Evolutionary conservation across 805 yeast species (phyloP).

Genomic region (Ogataea zsoltii): DNA sequence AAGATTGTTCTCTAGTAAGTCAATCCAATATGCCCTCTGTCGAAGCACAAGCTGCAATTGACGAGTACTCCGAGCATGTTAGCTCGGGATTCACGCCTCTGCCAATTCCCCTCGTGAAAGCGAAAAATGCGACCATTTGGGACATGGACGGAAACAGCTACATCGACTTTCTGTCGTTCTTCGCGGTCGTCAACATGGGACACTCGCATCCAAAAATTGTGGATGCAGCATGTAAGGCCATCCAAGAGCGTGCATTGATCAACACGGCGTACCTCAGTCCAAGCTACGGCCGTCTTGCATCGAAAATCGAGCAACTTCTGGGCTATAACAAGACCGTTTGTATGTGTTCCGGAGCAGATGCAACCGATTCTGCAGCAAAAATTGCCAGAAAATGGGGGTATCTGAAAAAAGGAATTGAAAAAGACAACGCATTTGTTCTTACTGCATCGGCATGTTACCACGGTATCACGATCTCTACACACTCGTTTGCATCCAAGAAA

Average conservation of each 20-base stretch:
- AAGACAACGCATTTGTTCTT: constrained; percentile 22
- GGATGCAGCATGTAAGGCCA: constrained; percentile 27
- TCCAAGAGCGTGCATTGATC: constrained; percentile 21
- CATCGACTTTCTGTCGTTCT: constrained; percentile 31
- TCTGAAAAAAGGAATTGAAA: constrained; percentile 21
- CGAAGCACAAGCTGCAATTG: constrained; percentile 8
- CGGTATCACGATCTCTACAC: constrained; percentile 31
- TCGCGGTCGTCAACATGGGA: constrained; percentile 34
- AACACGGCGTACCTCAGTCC: constrained; percentile 27
- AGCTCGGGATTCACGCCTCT: constrained; percentile 28
- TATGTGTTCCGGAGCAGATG: constrained; percentile 32
- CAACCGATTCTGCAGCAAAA: constrained; percentile 30
- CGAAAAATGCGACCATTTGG: constrained; percentile 26
- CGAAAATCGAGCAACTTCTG: constrained; percentile 21
- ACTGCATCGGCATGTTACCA: constrained; percentile 30
- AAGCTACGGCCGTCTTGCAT: constrained; percentile 25
- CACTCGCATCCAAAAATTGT: constrained; percentile 32
- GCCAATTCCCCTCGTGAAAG: constrained; percentile 24
- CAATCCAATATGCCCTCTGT: constrained; percentile 2
- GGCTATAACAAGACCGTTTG: constrained; percentile 26
- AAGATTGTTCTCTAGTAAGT: no score
- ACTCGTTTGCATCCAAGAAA: constrained; percentile 22
- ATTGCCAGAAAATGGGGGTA: constrained; percentile 34
- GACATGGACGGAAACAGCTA: constrained; percentile 32
- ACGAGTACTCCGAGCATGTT: constrained; percentile 19